A percentile compares a stretch with the other conserved stretches of the same genome.
phyloP scores from a whole-genome alignment of 768 basidiomycete genomes.

The Serendipita sp. region DNA sequence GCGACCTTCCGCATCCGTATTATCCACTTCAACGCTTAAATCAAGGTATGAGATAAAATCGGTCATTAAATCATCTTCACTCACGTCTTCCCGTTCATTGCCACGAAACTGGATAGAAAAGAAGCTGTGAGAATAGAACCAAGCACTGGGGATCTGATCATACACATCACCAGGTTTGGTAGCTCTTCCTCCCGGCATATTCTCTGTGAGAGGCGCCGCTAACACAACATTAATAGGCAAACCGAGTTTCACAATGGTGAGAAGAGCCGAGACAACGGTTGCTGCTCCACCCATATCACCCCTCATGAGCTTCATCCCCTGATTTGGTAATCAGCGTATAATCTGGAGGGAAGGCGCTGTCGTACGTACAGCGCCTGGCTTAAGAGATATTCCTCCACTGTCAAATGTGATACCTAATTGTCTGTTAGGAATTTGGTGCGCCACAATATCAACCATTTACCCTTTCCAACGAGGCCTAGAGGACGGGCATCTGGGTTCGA shows the following conservation, averaged over 20 bases:
- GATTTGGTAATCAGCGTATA: neutral
- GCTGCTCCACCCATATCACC: slow-evolving; percentile 86
- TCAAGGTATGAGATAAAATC: neutral
- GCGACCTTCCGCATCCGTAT: slow-evolving; percentile 74
- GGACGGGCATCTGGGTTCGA: slow-evolving; percentile 37
- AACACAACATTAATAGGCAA: slow-evolving; percentile 69
- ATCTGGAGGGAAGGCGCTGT: neutral
- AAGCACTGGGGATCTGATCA: slow-evolving; percentile 13
- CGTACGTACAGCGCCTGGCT: slow-evolving; percentile 43
- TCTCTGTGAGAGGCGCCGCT: slow-evolving; percentile 63
- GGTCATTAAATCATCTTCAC: neutral
- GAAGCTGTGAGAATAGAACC: neutral
- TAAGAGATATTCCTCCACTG: slow-evolving; percentile 74
- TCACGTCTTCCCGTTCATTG: slow-evolving; percentile 73
- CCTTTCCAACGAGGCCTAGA: slow-evolving; percentile 69
- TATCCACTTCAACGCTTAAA: slow-evolving; percentile 51
- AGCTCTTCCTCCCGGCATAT: slow-evolving; percentile 56
- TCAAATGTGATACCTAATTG: slow-evolving; percentile 49
- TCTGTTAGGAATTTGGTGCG: neutral
- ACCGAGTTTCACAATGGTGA: slow-evolving; percentile 65
- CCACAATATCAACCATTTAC: slow-evolving; percentile 20
- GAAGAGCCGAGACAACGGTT: slow-evolving; percentile 49
- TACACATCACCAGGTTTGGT: slow-evolving; percentile 75
- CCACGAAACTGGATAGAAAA: slow-evolving; percentile 37
- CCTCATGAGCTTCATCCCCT: slow-evolving; percentile 75